phyloP scores from a whole-genome alignment of 345 rosid genomes.

The Sisymbrium altissimum region DNA sequence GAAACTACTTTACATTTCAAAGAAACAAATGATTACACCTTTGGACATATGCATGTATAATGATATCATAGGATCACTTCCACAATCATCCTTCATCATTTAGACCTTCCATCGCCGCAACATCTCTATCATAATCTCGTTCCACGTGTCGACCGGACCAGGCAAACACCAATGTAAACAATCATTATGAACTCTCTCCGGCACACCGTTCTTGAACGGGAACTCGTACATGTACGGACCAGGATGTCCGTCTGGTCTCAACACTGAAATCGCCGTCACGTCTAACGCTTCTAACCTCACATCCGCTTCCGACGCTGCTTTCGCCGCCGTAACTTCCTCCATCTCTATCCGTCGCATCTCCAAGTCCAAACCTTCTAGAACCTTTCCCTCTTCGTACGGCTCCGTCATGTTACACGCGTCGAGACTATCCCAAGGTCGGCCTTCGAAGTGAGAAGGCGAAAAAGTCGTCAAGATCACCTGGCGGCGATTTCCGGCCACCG shows the following conservation, averaged over 20 bases:
- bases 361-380: constrained; percentile 70
- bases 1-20: neutral
- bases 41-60: neutral
- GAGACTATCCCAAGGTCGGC: constrained; percentile 82
- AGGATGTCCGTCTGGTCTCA: constrained; percentile 92
- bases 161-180: constrained; percentile 99
- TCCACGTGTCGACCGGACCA: constrained; percentile 94
- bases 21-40: constrained; percentile 11
- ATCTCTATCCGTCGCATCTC: constrained; percentile 66
- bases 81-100: constrained; percentile 20
- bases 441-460: constrained; percentile 92
- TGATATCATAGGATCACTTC: constrained; percentile 5
- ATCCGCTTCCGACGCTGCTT: constrained; percentile 25
- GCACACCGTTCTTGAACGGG: constrained; percentile 74
- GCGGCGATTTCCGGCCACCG: constrained; percentile 37
- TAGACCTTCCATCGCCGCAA: constrained; percentile 52
- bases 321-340: constrained; percentile 56
- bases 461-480: constrained; percentile 62
- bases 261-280: constrained; percentile 57
- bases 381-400: constrained; percentile 63
- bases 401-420: constrained; percentile 82
- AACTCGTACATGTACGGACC: constrained; percentile 81
- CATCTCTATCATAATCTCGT: constrained; percentile 63
- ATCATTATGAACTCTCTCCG: constrained; percentile 79
- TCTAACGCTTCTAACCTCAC: constrained; percentile 68